A percentile compares a stretch with the other conserved stretches of the same genome.
These are phyloP conservation scores for Huiozyma naganishii DNA, from an alignment of 805 yeast species.

Conservation along the genomic window DNA sequence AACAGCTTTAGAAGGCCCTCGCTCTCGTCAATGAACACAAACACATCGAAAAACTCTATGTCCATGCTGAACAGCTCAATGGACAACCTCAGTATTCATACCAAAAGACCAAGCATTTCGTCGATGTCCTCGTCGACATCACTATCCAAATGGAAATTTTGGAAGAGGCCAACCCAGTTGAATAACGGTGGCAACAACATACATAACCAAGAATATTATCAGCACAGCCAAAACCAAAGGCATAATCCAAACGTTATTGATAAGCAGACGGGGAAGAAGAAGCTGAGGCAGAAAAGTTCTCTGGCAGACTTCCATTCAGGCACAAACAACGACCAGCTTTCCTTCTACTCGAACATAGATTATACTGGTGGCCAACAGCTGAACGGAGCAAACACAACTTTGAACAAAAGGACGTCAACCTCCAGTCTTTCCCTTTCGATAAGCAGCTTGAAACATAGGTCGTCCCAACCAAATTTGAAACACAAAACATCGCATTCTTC, in stretches of 20 bases:
- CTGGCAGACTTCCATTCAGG: constrained; percentile 15
- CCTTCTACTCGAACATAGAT: constrained; percentile 1
- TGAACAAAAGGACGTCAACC: constrained; percentile 14
- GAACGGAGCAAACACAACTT: neutral
- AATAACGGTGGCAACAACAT: constrained; percentile 1
- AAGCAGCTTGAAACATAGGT: constrained; percentile 10
- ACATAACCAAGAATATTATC: constrained; percentile 1
- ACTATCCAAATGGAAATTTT: constrained; percentile 25
- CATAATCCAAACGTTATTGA: no score
- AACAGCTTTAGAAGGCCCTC: neutral
- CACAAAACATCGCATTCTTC: constrained; percentile 28
- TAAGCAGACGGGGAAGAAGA: neutral
- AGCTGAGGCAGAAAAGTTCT: constrained; percentile 12
- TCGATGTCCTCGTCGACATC: constrained; percentile 12
- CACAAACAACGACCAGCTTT: neutral
- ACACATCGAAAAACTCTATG: neutral
- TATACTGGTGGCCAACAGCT: neutral
- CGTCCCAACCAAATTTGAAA: constrained; percentile 18
- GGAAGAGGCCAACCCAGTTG: constrained; percentile 18
- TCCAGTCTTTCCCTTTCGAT: constrained; percentile 13
- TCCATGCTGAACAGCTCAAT: constrained; percentile 1
- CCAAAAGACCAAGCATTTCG: constrained; percentile 11
- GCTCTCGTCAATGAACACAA: neutral
- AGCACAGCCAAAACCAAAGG: no score
- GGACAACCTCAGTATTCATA: constrained; percentile 2